Conservation (phyloP, 805 yeast genomes). For the Candida loeiensis region DNA sequence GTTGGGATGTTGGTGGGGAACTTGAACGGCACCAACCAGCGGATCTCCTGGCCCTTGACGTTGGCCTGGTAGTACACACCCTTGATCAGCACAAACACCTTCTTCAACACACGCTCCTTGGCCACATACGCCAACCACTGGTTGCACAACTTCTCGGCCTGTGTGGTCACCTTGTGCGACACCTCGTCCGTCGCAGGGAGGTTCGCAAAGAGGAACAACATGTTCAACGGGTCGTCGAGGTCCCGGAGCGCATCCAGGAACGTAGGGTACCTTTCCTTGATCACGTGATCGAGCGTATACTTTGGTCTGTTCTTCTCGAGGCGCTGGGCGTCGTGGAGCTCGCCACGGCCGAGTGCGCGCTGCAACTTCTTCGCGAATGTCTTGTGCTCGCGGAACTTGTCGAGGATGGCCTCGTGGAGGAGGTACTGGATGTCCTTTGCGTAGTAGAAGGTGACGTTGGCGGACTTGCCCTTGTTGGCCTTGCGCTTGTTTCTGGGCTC, state of each 20-base stretch:
- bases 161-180: slow-evolving; percentile 74
- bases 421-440: slow-evolving; percentile 91
- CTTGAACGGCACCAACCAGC: slow-evolving; percentile 97
- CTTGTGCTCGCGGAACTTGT: slow-evolving; percentile 92
- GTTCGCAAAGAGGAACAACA: slow-evolving; percentile 89
- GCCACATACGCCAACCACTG: slow-evolving; percentile 96
- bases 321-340: slow-evolving; percentile 80
- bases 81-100: slow-evolving; percentile 93
- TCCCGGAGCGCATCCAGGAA: slow-evolving; percentile 90
- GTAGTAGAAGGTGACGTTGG: slow-evolving; percentile 83
- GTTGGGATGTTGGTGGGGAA: slow-evolving; percentile 94
- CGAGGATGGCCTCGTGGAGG: slow-evolving; percentile 89
- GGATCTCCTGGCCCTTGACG: slow-evolving; percentile 85
- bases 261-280: slow-evolving; percentile 94
- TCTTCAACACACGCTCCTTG: slow-evolving; percentile 72
- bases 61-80: slow-evolving; percentile 94
- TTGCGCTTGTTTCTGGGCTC: slow-evolving; percentile 94
- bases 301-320: slow-evolving; percentile 77
- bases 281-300: slow-evolving; percentile 83
- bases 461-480: slow-evolving; percentile 97
- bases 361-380: slow-evolving; percentile 88
- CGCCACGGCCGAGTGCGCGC: slow-evolving; percentile 88
- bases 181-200: slow-evolving; percentile 92
- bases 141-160: slow-evolving; percentile 81
- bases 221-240: slow-evolving; percentile 90